Conservation (phyloP, 1,139 yeast genomes). For the Hyphopichia pseudoburtonii region DNA sequence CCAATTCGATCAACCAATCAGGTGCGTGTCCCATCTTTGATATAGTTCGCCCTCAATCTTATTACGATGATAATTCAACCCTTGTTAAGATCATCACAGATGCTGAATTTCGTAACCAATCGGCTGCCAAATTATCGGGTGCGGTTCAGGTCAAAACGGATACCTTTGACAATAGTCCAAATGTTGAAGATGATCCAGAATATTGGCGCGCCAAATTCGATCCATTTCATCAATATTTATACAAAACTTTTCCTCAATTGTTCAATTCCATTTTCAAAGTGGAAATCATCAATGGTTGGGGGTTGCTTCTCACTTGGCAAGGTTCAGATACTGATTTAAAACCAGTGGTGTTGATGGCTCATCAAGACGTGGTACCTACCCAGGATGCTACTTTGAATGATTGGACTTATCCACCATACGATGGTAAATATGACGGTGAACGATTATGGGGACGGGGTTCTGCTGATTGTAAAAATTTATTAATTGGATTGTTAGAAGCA, state of each 20-base stretch:
- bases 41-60: conserved; percentile 15
- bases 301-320: conserved; percentile 30
- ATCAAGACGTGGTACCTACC: conserved; percentile 47
- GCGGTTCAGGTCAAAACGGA: conserved; percentile 39
- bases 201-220: conserved; percentile 28
- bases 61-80: conserved; percentile 13
- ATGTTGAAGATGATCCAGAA: conserved; percentile 30
- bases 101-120: conserved; percentile 24
- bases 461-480: conserved; percentile 40
- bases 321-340: conserved; percentile 23
- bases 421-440: conserved; percentile 37
- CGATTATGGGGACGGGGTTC: conserved; percentile 42
- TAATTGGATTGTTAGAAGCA: conserved; percentile 36
- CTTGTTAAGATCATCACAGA: conserved; percentile 14
- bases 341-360: conserved; percentile 42
- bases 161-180: conserved; percentile 37
- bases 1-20: no score
- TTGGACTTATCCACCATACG: conserved; percentile 41
- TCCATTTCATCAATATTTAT: conserved; percentile 23
- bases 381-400: conserved; percentile 30
- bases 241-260: conserved; percentile 22
- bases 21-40: conserved; percentile 9
- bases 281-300: conserved; percentile 26
- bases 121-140: conserved; percentile 28
- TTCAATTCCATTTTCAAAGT: conserved; percentile 19